Conservation (phyloP, 768 basidiomycete genomes). For the Lentinula raphanica region DNA sequence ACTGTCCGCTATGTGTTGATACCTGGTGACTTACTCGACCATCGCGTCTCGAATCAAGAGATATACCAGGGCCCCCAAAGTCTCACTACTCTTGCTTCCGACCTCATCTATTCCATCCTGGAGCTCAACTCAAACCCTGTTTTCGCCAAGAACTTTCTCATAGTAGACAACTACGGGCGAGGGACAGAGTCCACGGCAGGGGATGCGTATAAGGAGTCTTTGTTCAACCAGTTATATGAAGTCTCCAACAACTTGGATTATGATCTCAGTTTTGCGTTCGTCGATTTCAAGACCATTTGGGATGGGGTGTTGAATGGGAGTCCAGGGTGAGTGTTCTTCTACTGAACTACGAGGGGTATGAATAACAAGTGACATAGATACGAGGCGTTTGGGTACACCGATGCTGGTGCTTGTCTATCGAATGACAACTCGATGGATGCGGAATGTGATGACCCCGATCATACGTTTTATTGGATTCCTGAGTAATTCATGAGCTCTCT, state of each 20-base stretch:
- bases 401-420: constrained; percentile 10
- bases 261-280: constrained; percentile 38
- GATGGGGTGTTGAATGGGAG: constrained; percentile 32
- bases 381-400: constrained; percentile 45
- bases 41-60: constrained; percentile 19
- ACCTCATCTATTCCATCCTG: constrained; percentile 32
- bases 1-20: too few relatives aligned
- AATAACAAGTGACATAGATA: constrained; percentile 24
- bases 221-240: constrained; percentile 37
- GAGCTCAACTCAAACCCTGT: constrained; percentile 39
- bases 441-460: constrained; percentile 1
- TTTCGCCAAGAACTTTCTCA: constrained; percentile 42
- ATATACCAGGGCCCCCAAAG: constrained; percentile 15
- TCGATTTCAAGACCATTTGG: constrained; percentile 43
- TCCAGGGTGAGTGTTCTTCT: constrained; percentile 39
- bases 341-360: constrained; percentile 18
- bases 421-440: not conserved
- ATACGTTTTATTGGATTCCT: constrained; percentile 8
- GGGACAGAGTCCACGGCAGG: constrained; percentile 35
- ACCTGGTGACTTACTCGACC: too few relatives aligned
- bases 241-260: constrained; percentile 20
- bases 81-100: constrained; percentile 28
- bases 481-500: not conserved
- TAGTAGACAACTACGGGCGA: constrained; percentile 49
- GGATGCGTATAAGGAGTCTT: constrained; percentile 37